Base-by-base conservation (phyloP, 2,329 filamentous ascomycete genomes). In the Botrytis elliptica region DNA sequence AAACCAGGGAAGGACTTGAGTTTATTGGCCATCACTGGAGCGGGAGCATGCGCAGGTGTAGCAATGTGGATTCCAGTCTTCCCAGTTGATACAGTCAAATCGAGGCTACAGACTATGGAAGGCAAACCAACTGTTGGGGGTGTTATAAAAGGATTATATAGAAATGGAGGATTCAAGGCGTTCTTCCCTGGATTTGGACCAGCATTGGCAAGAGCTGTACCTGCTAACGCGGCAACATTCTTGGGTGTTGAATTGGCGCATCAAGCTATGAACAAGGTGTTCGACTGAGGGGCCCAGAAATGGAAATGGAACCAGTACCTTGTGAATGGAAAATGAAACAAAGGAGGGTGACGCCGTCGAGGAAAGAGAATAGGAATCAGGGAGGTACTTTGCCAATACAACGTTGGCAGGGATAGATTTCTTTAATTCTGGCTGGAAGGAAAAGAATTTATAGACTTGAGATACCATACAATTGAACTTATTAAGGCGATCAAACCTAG, bases 11-110 rank as follows among this genome's bases (percentile, higher is more conserved):
- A 94, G 60, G 86, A 96, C 79, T 84, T 98, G 74, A 95, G 92
- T 79, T 86, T 99, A 76, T 85, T 89, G 2, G 96, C 96, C 18
- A 88, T 99, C 73, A 93, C 95, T 79, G 88, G 90, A 42, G 96
- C 96, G 2, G 96, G 96, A 79, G 96, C 93, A 76, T 93, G 91
- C 6, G 96, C 96, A 0, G 96, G 96, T 81, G 89, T 99, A 40
- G 96, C 96, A 76, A 99, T 99, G 96, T 99, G 96, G 96, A 96
- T 98, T 78, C 95, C 96, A 71, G 95, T 99, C 60, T 99, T 99
- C 88, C 96, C 96, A 36, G 88, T 99, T 77, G 96, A 99, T 81
- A 99, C 96, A 0, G 91, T 99, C 85, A 99, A 99, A 89, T 95
- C 92, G 76, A 88, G 95, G 55, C 85, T 99, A 82, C 96, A 99